Evolutionary conservation across 2,329 filamentous ascomycete species (phyloP), one percentile per base, ranked within the genome.

Genomic region (Colletotrichum lindemuthianum): DNA sequence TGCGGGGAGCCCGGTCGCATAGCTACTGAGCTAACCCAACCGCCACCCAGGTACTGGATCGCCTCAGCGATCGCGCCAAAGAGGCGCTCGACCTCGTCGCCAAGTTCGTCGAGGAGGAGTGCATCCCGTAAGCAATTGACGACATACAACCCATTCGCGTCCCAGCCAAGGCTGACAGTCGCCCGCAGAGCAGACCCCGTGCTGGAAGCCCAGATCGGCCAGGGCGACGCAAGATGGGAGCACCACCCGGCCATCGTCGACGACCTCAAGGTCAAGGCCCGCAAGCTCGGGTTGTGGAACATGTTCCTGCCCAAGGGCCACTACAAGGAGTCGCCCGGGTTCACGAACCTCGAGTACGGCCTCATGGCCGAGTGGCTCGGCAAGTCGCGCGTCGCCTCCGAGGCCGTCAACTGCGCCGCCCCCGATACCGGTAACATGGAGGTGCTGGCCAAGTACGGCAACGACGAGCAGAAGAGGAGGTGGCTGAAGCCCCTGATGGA

Each of bases 381-480:
- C 69, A 95, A 92, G 82, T 97, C 92, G 70, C 84, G 87, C 74
- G 84, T 88, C 67, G 96, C 93, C 10, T 92, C 91, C 8, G 92
- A 96, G 82, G 93, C 93, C 33, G 92, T 90, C 76, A 97, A 97
- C 79, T 97, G 93, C 79, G 86, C 93, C 40, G 93, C 93, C 4
- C 93, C 94, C 3, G 93, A 97, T 77, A 97, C 94, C 4, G 93
- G 93, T 53, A 97, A 97, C 79, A 97, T 97, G 93, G 93, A 97
- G 77, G 93, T 97, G 24, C 76, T 97, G 70, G 93, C 93, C 74
- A 96, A 95, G 81, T 97, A 97, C 75, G 93, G 92, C 69, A 94
- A 89, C 70, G 92, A 92, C 10, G 88, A 85, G 52, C 93, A 97
- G 81, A 97, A 97, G 86, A 84, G 87, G 71, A 76, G 90, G 76